Percentiles rank a stretch among this genome's conserved stretches.
These are phyloP conservation scores for Penicillium brasilianum DNA, from an alignment of 2,329 filamentous ascomycete genomes.

Conservation along the genomic window DNA sequence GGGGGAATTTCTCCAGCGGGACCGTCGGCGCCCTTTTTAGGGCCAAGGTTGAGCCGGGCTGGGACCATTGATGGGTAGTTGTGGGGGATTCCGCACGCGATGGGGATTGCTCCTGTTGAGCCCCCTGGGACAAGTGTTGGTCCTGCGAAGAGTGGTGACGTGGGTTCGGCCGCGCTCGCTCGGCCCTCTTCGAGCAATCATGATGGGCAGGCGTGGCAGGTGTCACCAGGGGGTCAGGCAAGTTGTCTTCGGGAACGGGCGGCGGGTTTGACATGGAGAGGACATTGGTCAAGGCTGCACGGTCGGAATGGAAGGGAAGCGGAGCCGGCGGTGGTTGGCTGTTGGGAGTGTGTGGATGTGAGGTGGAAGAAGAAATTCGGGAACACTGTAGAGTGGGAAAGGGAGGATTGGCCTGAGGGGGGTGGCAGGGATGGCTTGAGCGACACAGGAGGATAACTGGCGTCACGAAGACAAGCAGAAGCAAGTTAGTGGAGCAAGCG, in stretches of 20 bases:
- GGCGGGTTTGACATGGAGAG: constrained; percentile 57
- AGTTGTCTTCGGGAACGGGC: constrained; percentile 49
- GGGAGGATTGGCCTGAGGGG: not conserved
- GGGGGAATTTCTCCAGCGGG: constrained; percentile 37
- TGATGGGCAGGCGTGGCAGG: constrained; percentile 47
- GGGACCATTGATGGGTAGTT: constrained; percentile 40
- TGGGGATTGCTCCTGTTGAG: constrained; percentile 36
- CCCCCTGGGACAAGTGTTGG: constrained; percentile 38
- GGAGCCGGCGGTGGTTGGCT: constrained; percentile 18
- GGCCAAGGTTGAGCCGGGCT: constrained; percentile 34
- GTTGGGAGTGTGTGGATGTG: not conserved
- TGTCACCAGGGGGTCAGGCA: constrained; percentile 52
- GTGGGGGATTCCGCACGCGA: constrained; percentile 46
- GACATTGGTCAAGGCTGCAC: constrained; percentile 53
- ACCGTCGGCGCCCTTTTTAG: constrained; percentile 45
- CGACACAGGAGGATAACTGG: constrained; percentile 29
- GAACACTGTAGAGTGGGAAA: constrained; percentile 6
- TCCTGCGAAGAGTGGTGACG: constrained; percentile 42
- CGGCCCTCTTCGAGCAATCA: constrained; percentile 42
- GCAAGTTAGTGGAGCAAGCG: constrained; percentile 20
- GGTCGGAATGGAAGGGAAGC: constrained; percentile 30
- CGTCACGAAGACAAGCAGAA: constrained; percentile 30
- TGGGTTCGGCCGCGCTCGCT: constrained; percentile 37
- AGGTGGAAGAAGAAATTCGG: constrained; percentile 3
- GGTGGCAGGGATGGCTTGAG: constrained; percentile 4